Base-by-base conservation (phyloP, 768 basidiomycete genomes). In the Thelephora ganbajun region DNA sequence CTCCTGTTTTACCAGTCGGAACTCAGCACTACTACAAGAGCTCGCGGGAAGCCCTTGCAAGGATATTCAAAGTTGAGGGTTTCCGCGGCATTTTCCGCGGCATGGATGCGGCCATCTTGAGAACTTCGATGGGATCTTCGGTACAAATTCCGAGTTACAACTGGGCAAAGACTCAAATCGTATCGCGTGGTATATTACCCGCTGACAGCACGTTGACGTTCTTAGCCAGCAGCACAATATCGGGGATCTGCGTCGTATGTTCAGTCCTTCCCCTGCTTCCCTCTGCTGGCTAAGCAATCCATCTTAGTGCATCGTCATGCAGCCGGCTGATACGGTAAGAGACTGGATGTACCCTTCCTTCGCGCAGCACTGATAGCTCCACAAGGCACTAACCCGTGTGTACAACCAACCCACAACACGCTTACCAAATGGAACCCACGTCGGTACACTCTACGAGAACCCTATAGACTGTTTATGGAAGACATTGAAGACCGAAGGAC, bases 381-480 rank as follows among this genome's bases (percentile, higher is more conserved):
- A 53, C 19, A 33, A 88, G 78, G 83, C 87, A 44, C 64, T 98
- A 44, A 98, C 96, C 6, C 74, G 96, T 49, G 80, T 98, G 75
- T 99, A 98, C 63, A 97, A 97, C 59, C 96, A 94, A 69, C 86
- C 89, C 9, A 91, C 89, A 0, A 70, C 70, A 54, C 66, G 67
- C 41, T 71, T 79, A 34, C 79, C 83, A 2, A 72, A 83, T 54
- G 91, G 91, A 33, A 79, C 68, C 54, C 60, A 76, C 23, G 74
- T 77, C 52, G 93, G 91, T 11, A 68, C 77, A 1, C 65, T 93
- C 16, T 96, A 98, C 66, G 85, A 74, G 62, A 92, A 85, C 58
- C 93, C 93, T 3, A 80, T 97, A 56, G 92, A 97, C 56, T 97
- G 94, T 66, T 68, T 99, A 44, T 94, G 86, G 88, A 97, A 96